A percentile compares a stretch with the other conserved stretches of the same genome.
Evolutionary conservation across 176 grass and related monocot species (phyloP).

Genomic region (Typha latifolia): DNA sequence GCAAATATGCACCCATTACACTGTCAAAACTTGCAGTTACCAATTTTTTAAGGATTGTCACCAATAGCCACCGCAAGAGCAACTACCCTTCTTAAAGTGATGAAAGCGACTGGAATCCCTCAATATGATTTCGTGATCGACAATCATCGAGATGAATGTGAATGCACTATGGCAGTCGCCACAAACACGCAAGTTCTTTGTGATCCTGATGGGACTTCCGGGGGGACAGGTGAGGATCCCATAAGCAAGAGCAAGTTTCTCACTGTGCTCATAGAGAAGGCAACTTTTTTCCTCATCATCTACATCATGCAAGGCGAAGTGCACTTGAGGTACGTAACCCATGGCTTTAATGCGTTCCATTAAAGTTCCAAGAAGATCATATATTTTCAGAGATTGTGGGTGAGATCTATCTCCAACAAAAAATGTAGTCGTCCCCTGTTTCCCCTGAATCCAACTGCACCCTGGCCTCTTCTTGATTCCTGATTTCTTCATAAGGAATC

Average conservation of each 20-base stretch:
- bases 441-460: conserved; percentile 79
- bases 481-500: conserved; percentile 48
- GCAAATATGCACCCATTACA: not conserved
- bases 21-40: not conserved
- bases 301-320: conserved; percentile 78
- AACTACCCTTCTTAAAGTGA: conserved; percentile 69
- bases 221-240: conserved; percentile 55
- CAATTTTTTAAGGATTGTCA: conserved; percentile 19
- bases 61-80: conserved; percentile 74
- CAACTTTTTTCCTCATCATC: conserved; percentile 80
- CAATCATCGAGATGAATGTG: conserved; percentile 61
- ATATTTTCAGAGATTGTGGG: conserved; percentile 56
- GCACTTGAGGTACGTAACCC: conserved; percentile 67
- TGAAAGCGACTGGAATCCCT: conserved; percentile 82
- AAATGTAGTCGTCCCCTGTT: conserved; percentile 65
- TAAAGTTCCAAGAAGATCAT: conserved; percentile 48
- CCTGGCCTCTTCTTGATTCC: conserved; percentile 84
- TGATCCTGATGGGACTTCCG: conserved; percentile 68
- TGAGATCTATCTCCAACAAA: conserved; percentile 78
- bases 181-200: conserved; percentile 74
- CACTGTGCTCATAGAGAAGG: conserved; percentile 66
- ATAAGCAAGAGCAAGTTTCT: conserved; percentile 83
- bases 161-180: conserved; percentile 84
- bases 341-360: conserved; percentile 65
- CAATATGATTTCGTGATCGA: conserved; percentile 81